These are phyloP conservation scores for Eustoma russellianum DNA, from an alignment of 257 asterid species.

Conservation along the genomic window DNA sequence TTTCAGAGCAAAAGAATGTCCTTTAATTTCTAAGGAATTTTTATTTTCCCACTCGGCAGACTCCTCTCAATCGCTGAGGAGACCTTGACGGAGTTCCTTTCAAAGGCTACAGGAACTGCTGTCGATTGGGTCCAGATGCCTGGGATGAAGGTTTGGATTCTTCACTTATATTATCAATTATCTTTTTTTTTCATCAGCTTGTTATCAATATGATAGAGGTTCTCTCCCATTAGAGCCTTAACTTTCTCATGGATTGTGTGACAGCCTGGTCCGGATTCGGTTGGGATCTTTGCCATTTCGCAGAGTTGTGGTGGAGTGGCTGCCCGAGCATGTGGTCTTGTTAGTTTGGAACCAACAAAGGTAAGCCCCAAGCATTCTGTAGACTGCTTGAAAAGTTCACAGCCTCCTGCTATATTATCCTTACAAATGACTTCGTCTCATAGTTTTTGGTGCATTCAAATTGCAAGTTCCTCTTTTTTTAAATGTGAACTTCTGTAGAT, in stretches of 20 bases:
- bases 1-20: not conserved
- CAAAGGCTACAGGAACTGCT: constrained; percentile 99
- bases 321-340: constrained; percentile 99
- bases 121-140: constrained; percentile 99
- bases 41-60: constrained; percentile 29
- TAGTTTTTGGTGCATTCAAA: too few species aligned
- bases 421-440: too few species aligned
- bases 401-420: not conserved
- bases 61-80: constrained; percentile 97
- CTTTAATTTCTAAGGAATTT: not conserved
- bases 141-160: constrained; percentile 86
- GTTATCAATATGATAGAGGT: not conserved
- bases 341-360: constrained; percentile 90
- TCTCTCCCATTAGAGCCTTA: constrained; percentile 5
- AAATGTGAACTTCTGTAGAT: constrained; percentile 34
- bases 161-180: constrained; percentile 3
- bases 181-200: not conserved
- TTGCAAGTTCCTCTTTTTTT: too few species aligned
- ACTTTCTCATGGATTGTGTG: constrained; percentile 10
- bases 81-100: constrained; percentile 98
- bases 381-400: constrained; percentile 1
- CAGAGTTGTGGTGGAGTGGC: constrained; percentile 93
- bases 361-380: constrained; percentile 19
- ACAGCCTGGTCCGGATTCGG: constrained; percentile 99
- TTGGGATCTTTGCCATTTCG: constrained; percentile 98